Percentiles rank a stretch among this genome's conserved stretches.
Conservation (phyloP, 768 basidiomycete species). For the Boletus rubroflammeus region DNA sequence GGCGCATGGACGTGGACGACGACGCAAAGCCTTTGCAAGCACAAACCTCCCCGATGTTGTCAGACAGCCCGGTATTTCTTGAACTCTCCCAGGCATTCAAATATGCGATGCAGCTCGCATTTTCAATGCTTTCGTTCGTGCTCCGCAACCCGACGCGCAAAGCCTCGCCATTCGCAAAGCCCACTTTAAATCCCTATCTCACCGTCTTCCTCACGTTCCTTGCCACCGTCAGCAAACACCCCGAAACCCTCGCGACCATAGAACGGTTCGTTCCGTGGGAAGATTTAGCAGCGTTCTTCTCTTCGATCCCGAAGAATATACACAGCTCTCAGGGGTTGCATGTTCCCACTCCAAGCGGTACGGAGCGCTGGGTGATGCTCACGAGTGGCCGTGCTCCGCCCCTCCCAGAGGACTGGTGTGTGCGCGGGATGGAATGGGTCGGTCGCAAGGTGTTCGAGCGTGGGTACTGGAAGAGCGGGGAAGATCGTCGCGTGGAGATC, state of each 20-base stretch:
- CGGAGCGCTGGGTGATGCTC: constrained; percentile 61
- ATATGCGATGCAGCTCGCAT: constrained; percentile 75
- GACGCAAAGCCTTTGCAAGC: constrained; percentile 32
- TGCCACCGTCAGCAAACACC: constrained; percentile 65
- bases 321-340: constrained; percentile 45
- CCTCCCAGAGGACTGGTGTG: constrained; percentile 90
- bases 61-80: constrained; percentile 31
- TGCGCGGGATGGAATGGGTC: constrained; percentile 97
- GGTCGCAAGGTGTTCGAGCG: constrained; percentile 86
- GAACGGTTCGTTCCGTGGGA: constrained; percentile 86
- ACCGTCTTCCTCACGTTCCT: constrained; percentile 87
- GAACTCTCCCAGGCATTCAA: constrained; percentile 67
- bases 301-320: constrained; percentile 51
- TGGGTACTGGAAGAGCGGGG: constrained; percentile 88
- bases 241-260: constrained; percentile 55
- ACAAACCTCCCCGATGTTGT: constrained; percentile 28
- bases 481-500: constrained; percentile 64
- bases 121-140: constrained; percentile 69
- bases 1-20: constrained; percentile 65
- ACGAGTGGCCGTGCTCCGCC: constrained; percentile 68
- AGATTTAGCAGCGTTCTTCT: constrained; percentile 63
- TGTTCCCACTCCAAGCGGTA: constrained; percentile 28
- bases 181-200: constrained; percentile 81
- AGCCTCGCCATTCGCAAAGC: constrained; percentile 50
- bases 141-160: constrained; percentile 62